A percentile compares a stretch with the other conserved stretches of the same genome.
phyloP scores from a whole-genome alignment of 768 basidiomycete genomes.

The Tricholoma matsutake region DNA sequence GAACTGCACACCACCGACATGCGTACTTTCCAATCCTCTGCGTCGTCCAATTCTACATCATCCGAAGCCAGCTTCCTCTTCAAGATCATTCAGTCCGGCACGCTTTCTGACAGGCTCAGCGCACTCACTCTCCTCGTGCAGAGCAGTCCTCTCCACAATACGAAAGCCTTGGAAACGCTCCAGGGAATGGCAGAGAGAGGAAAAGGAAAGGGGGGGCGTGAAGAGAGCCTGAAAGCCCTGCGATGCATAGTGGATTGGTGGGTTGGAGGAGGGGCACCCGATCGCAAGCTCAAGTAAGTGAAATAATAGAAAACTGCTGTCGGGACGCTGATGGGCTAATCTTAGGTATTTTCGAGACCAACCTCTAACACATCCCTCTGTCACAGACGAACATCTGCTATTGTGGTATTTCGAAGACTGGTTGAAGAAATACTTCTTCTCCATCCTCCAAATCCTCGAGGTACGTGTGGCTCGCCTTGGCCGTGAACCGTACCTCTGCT shows the following conservation, averaged over 20 bases:
- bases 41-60: constrained; percentile 54
- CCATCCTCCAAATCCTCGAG: constrained; percentile 86
- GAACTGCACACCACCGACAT: constrained; percentile 42
- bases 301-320: not conserved
- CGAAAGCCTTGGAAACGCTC: constrained; percentile 72
- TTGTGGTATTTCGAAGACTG: constrained; percentile 96
- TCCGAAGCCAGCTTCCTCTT: constrained; percentile 81
- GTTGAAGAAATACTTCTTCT: constrained; percentile 97
- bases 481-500: constrained; percentile 1
- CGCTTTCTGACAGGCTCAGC: constrained; percentile 87
- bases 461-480: constrained; percentile 35
- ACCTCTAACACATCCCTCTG: constrained; percentile 57
- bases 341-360: constrained; percentile 92
- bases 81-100: constrained; percentile 84
- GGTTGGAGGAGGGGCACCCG: constrained; percentile 89
- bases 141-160: constrained; percentile 83
- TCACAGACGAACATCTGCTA: constrained; percentile 71
- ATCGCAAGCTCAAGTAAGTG: constrained; percentile 79
- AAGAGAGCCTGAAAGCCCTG: constrained; percentile 87
- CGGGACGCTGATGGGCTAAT: constrained; percentile 1
- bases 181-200: constrained; percentile 74
- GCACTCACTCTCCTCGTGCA: constrained; percentile 89
- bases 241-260: constrained; percentile 97
- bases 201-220: constrained; percentile 84
- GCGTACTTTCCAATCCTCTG: constrained; percentile 47